Percentiles rank a stretch among this genome's conserved stretches.
Evolutionary conservation across 352 stramenopile species (phyloP).

Genomic region (Pythium oligandrum): DNA sequence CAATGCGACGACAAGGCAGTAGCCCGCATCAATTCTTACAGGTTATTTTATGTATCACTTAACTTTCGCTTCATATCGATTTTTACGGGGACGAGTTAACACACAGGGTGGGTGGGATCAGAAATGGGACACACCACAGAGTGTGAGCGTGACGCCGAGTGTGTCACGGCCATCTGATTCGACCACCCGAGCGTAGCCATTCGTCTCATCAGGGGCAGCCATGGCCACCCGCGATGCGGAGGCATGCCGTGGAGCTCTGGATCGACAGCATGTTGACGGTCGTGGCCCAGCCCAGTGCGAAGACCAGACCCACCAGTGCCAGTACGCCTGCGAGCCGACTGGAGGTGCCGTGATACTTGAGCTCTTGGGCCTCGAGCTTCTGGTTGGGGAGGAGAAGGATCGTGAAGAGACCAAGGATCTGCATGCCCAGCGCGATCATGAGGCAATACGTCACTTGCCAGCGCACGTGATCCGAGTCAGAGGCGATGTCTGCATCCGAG

Average conservation of each 20-base stretch:
- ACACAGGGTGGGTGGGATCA: too few species aligned
- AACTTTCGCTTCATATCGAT: too few species aligned
- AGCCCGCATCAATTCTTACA: conserved; percentile 13
- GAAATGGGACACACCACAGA: too few species aligned
- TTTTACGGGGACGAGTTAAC: too few species aligned
- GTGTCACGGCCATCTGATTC: too few species aligned
- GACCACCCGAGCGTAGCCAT: not conserved
- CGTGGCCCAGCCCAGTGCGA: conserved; percentile 43
- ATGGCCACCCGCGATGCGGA: conserved; percentile 52
- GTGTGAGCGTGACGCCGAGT: too few species aligned
- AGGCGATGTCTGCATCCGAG: conserved; percentile 48
- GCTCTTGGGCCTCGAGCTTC: conserved; percentile 52
- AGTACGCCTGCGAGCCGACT: conserved; percentile 35
- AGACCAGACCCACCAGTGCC: conserved; percentile 30
- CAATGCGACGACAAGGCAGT: conserved; percentile 7
- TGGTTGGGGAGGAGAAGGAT: conserved; percentile 56
- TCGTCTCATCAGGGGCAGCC: conserved; percentile 26
- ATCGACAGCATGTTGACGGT: conserved; percentile 59
- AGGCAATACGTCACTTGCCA: conserved; percentile 55
- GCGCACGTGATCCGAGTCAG: conserved; percentile 51
- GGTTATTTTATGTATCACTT: not conserved
- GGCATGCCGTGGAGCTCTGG: conserved; percentile 52
- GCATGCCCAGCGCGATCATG: conserved; percentile 39
- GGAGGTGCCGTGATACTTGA: conserved; percentile 47
- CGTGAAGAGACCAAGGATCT: conserved; percentile 39